A percentile compares a stretch with the other conserved stretches of the same genome.
Evolutionary conservation across 768 basidiomycete species (phyloP).

Genomic region (Cyathus striatus): DNA sequence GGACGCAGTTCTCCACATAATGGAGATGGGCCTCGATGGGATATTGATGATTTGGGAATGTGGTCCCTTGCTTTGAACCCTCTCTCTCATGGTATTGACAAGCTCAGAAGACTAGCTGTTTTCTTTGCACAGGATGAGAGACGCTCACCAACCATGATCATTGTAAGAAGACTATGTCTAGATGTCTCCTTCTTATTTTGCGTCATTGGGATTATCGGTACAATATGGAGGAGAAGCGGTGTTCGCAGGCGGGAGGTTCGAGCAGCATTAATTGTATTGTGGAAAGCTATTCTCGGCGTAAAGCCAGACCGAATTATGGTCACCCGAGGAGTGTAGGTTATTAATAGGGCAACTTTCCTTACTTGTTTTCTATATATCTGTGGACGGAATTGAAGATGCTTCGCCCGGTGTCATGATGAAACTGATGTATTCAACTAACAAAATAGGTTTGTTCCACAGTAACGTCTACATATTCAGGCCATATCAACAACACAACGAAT

Average conservation of each 20-base stretch:
- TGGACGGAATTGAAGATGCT: no score
- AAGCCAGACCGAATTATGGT: constrained; percentile 39
- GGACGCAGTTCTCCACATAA: constrained; percentile 37
- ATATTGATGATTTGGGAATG: constrained; percentile 78
- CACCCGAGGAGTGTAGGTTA: constrained; percentile 40
- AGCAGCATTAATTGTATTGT: constrained; percentile 59
- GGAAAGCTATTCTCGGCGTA: constrained; percentile 65
- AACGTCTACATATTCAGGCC: constrained; percentile 32
- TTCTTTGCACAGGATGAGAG: constrained; percentile 60
- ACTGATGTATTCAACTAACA: no score
- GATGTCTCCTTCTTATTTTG: constrained; percentile 73
- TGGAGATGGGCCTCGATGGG: constrained; percentile 42
- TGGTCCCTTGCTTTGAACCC: constrained; percentile 75
- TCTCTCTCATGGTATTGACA: constrained; percentile 43
- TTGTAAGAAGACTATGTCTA: constrained; percentile 70
- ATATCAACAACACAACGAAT: constrained; percentile 96
- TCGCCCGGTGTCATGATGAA: no score
- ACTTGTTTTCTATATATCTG: no score
- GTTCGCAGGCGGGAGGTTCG: constrained; percentile 65
- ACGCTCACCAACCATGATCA: constrained; percentile 59
- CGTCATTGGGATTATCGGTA: constrained; percentile 51
- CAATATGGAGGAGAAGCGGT: constrained; percentile 65
- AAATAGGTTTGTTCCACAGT: constrained; percentile 1
- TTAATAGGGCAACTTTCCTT: constrained; percentile 3
- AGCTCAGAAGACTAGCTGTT: constrained; percentile 41